Conservation (phyloP, 2,329 filamentous ascomycete species). For the Lomentospora prolificans region DNA sequence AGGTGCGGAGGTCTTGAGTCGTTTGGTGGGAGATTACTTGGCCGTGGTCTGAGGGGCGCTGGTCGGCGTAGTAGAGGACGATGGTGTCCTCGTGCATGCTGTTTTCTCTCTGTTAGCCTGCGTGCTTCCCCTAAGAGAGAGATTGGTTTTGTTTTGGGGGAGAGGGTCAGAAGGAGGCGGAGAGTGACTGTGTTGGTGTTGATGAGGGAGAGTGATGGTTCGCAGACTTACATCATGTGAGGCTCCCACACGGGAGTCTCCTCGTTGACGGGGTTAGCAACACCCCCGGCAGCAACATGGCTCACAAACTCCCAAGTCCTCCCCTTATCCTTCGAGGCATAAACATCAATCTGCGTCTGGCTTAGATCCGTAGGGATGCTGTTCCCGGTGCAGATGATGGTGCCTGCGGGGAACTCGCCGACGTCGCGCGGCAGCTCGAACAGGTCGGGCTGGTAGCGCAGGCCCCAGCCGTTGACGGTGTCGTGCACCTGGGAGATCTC, state of each 20-base stretch:
- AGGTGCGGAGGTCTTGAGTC: conserved; percentile 47
- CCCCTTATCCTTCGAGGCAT: conserved; percentile 52
- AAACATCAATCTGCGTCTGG: conserved; percentile 58
- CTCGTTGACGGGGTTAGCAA: conserved; percentile 52
- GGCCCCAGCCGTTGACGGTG: conserved; percentile 51
- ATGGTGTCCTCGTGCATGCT: conserved; percentile 47
- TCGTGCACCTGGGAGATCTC: conserved; percentile 55
- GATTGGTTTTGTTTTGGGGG: too few relatives aligned
- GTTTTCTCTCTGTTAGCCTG: neutral
- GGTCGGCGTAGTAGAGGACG: conserved; percentile 62
- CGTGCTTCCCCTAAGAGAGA: neutral
- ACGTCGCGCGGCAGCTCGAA: conserved; percentile 51
- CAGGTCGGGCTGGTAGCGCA: conserved; percentile 60
- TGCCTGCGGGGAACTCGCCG: conserved; percentile 50
- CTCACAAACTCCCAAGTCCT: conserved; percentile 58
- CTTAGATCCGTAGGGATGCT: conserved; percentile 50
- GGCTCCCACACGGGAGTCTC: conserved; percentile 65
- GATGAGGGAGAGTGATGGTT: too few relatives aligned
- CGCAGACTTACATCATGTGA: conserved; percentile 43
- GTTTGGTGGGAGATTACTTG: conserved; percentile 61
- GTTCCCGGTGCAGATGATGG: conserved; percentile 51
- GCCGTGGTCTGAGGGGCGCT: conserved; percentile 54
- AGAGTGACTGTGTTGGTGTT: too few relatives aligned
- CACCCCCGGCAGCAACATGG: conserved; percentile 54
- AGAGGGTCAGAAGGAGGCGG: too few relatives aligned